A percentile compares a stretch with the other conserved stretches of the same genome.
Conservation (phyloP, 176 grass and related monocot genomes). For the Stipa capillata region DNA sequence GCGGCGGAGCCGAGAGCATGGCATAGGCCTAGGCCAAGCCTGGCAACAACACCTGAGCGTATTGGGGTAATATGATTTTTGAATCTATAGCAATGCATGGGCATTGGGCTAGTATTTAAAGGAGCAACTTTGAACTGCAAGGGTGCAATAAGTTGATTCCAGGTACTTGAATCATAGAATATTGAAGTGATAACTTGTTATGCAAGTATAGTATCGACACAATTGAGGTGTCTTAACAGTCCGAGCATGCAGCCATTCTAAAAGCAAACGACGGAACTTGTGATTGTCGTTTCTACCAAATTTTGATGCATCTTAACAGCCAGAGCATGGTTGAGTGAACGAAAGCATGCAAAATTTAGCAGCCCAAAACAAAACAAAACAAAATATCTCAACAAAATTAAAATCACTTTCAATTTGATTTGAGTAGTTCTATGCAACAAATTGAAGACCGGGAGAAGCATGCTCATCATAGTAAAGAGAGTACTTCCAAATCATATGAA, state of each 20-base stretch:
- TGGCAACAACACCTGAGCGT: no score
- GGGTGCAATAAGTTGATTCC: neutral
- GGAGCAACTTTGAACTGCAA: neutral
- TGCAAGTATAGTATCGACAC: neutral
- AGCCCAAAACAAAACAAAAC: neutral
- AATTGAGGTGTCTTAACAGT: neutral
- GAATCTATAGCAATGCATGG: no score
- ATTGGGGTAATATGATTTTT: no score
- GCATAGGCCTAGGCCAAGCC: no score
- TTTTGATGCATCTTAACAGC: no score
- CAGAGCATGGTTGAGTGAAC: no score
- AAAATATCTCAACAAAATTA: neutral
- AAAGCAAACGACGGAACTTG: neutral
- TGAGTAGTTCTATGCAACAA: neutral
- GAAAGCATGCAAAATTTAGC: neutral
- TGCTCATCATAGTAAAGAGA: no score
- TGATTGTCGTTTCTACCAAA: neutral
- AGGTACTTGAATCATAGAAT: neutral
- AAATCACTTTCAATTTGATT: neutral
- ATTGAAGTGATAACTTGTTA: neutral
- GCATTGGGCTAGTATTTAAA: no score
- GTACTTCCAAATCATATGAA: neutral
- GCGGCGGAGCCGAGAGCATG: no score
- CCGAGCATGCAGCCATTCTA: neutral
- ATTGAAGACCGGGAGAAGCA: neutral